Evolutionary conservation across 345 rosid species (phyloP), one percentile per base, ranked within the genome.

Genomic region (Corchorus capsularis): DNA sequence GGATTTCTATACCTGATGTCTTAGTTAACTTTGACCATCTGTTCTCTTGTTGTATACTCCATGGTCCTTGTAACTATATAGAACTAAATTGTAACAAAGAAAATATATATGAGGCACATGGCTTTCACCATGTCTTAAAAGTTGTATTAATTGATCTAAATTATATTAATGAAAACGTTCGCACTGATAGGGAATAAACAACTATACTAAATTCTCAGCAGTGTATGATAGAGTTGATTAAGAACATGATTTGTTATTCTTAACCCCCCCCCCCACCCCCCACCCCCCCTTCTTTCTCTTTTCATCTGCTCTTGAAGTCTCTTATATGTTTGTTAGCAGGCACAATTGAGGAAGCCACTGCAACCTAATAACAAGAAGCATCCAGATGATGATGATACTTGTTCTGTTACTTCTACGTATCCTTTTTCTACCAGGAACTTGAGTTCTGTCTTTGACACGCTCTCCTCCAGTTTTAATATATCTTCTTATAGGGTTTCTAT

Each of bases 361-460:
- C 89, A 83, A 69, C 89, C 86, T 71, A 86, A 87, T 63, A 84
- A 86, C 81, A 93, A 83, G 88, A 91, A 94, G 85, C 90, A 80
- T 84, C 82, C 83, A 2, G 95, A 90, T 81, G 94, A 87, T 74
- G 93, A 90, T 59, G 95, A 94, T 77, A 71, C 87, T 76, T 90
- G 87, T 80, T 91, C 97, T 69, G 80, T 90, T 52, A 84, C 88
- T 65, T 91, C 95, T 10, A 81, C 87, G 94, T 94, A 94, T 85
- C 89, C 92, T 81, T 47, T 66, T 57, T 49, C 57, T 53, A 41
- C 50, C 35, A 12, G n/a, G 17, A 75, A 66, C 52, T 49, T 53
- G 49, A 12, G 60, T 27, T 69, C 53, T 16, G 15, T 71, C 61
- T 63, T 74, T n/a, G 34, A 63, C 47, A 47, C 32, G 45, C 66